Percentiles rank a stretch among this genome's conserved stretches.
Conservation (phyloP, 352 stramenopile species). For the Thalassiosira delicatula region DNA sequence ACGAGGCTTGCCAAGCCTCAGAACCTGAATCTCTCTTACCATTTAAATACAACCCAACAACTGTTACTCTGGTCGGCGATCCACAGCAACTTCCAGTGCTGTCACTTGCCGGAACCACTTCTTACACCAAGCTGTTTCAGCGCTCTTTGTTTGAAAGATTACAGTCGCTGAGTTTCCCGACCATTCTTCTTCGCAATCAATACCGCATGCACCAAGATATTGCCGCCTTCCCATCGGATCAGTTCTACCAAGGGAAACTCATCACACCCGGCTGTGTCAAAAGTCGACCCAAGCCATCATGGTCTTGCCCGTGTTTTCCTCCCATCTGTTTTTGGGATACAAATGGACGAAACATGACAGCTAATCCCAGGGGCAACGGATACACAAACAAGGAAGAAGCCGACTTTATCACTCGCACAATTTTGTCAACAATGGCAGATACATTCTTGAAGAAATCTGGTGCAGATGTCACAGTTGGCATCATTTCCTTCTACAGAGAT, state of each 20-base stretch:
- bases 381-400: conserved; percentile 57
- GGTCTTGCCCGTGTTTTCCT: conserved; percentile 53
- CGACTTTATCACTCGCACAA: conserved; percentile 44
- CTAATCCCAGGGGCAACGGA: conserved; percentile 25
- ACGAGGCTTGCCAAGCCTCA: conserved; percentile 69
- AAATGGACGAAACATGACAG: conserved; percentile 29
- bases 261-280: conserved; percentile 50
- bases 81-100: conserved; percentile 66
- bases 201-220: conserved; percentile 65
- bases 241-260: conserved; percentile 58
- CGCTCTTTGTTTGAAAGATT: conserved; percentile 67
- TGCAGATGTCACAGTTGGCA: conserved; percentile 49
- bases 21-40: conserved; percentile 66
- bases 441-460: conserved; percentile 42
- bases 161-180: conserved; percentile 57
- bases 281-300: conserved; percentile 30
- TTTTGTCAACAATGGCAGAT: conserved; percentile 45
- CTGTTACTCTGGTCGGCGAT: conserved; percentile 62
- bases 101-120: conserved; percentile 41
- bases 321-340: conserved; percentile 62
- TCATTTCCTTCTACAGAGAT: conserved; percentile 73
- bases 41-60: conserved; percentile 72
- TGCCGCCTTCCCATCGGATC: conserved; percentile 52
- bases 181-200: conserved; percentile 60
- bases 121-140: conserved; percentile 54